Conservation (phyloP, 208 protist genomes). For the Crithidia fasciculata region DNA sequence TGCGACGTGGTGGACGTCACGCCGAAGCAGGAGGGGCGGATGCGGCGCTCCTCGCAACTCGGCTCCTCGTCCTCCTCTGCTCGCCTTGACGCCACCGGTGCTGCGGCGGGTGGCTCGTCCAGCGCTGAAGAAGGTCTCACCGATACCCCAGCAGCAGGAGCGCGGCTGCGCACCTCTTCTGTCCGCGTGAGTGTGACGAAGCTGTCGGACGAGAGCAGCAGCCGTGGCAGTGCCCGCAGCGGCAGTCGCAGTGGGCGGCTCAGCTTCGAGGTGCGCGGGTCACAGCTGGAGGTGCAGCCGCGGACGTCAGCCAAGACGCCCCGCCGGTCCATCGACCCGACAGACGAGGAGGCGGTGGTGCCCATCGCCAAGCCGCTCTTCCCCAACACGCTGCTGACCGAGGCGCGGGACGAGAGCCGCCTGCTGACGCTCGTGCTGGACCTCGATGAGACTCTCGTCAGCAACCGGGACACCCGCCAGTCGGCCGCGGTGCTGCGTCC, state of each 20-base stretch:
- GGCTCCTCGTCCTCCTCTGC: neutral
- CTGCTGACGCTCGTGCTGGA: constrained; percentile 91
- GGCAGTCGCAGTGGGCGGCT: constrained; percentile 3
- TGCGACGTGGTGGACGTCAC: constrained; percentile 16
- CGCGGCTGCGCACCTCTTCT: constrained; percentile 14
- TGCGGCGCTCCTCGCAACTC: neutral
- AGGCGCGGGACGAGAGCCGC: constrained; percentile 55
- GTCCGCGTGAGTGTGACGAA: constrained; percentile 14
- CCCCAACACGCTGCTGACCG: constrained; percentile 58
- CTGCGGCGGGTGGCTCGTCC: neutral
- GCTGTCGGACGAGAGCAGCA: neutral
- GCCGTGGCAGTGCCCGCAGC: neutral
- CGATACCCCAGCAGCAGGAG: constrained; percentile 19
- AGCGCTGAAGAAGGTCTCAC: constrained; percentile 23
- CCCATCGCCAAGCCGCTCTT: constrained; percentile 57
- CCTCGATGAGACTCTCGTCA: constrained; percentile 93
- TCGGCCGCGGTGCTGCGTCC: constrained; percentile 78
- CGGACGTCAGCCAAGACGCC: neutral
- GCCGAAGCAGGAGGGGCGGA: constrained; percentile 11
- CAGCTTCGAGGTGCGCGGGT: constrained; percentile 2
- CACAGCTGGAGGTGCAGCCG: constrained; percentile 6
- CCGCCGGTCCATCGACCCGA: constrained; percentile 25
- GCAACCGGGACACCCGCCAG: constrained; percentile 72
- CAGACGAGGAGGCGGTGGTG: neutral
- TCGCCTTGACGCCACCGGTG: neutral